Percentiles rank a stretch among this genome's conserved stretches.
phyloP scores from a whole-genome alignment of 331 rosid species.

The Telfairia occidentalis region DNA sequence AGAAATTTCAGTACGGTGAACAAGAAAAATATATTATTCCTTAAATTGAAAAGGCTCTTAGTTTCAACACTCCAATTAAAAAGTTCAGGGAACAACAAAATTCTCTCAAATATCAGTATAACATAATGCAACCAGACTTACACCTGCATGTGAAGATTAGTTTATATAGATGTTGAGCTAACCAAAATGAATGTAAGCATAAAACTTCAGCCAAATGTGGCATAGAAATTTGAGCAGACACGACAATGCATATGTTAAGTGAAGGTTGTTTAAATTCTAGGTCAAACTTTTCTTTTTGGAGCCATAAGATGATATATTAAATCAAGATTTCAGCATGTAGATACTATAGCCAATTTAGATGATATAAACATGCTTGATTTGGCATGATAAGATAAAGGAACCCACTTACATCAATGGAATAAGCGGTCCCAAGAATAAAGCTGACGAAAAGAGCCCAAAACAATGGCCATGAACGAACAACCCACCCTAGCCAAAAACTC shows the following conservation, averaged over 20 bases:
- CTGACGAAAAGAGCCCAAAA: conserved; percentile 91
- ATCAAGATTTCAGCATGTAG: background rate
- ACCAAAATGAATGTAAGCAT: background rate
- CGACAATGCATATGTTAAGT: background rate
- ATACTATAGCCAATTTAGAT: background rate
- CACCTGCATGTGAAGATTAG: background rate
- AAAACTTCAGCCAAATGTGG: background rate
- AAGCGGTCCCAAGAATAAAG: conserved; percentile 85
- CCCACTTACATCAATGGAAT: conserved; percentile 81
- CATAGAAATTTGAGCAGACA: background rate
- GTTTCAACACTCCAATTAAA: background rate
- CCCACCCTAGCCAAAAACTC: conserved; percentile 91
- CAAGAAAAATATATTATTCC: background rate
- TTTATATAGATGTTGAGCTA: background rate
- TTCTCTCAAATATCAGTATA: background rate
- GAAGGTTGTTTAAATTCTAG: background rate
- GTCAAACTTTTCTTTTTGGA: background rate
- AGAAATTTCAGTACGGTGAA: background rate
- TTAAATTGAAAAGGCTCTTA: background rate
- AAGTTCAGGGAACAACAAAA: background rate
- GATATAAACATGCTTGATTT: background rate
- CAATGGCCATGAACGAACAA: conserved; percentile 95
- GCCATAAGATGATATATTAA: background rate
- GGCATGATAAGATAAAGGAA: background rate
- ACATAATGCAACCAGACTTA: background rate